phyloP scores from a whole-genome alignment of 306 rosid genomes.

The Styphnolobium japonicum region DNA sequence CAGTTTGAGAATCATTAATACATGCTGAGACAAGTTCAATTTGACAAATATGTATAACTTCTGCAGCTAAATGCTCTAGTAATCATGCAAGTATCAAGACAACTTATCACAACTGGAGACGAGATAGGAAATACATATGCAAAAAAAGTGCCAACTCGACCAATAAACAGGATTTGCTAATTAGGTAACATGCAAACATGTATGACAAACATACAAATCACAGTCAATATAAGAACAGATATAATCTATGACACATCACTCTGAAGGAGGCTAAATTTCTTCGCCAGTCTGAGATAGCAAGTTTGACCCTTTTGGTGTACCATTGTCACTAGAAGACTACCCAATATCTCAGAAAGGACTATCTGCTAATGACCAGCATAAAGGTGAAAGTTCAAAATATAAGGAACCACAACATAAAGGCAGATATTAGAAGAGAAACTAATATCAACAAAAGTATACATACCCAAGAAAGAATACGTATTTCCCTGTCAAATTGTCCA shows the following conservation, averaged over 20 bases:
- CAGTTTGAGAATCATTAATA: conserved; percentile 28
- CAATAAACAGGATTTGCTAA: neutral
- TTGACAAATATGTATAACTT: neutral
- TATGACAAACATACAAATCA: neutral
- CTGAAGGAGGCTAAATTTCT: neutral
- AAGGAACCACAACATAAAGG: neutral
- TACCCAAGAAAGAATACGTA: conserved; percentile 94
- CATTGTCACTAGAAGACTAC: neutral
- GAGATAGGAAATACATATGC: neutral
- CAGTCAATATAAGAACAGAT: neutral
- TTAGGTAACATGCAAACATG: neutral
- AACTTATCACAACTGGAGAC: too few relatives aligned
- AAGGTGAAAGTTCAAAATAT: neutral
- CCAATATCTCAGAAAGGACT: neutral
- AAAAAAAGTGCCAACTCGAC: neutral
- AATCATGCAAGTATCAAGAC: conserved; percentile 8
- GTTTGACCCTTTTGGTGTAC: neutral
- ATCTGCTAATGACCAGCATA: neutral
- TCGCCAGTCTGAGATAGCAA: neutral
- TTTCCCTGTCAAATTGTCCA: conserved; percentile 91
- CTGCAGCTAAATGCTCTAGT: neutral
- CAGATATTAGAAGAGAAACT: neutral
- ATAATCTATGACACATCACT: neutral
- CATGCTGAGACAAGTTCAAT: conserved; percentile 9
- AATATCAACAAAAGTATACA: conserved; percentile 10